phyloP scores from a whole-genome alignment of 345 rosid genomes.

The Eucalyptus paniculata region DNA sequence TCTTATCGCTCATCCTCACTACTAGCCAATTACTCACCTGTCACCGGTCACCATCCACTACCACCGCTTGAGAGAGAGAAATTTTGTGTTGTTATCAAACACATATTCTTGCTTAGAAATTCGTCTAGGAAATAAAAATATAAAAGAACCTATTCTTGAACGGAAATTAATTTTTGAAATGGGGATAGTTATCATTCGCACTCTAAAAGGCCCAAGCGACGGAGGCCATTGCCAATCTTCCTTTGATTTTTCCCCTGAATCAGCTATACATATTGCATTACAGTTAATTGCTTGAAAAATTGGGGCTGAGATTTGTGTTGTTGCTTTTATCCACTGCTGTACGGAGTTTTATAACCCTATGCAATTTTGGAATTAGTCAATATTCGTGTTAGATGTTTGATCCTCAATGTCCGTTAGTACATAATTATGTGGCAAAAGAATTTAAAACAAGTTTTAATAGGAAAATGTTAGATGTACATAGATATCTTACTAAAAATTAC shows the following conservation, averaged over 20 bases:
- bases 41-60: accelerated
- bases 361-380: not conserved
- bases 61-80: too few relatives aligned
- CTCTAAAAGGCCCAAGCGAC: not conserved
- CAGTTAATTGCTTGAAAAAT: not conserved
- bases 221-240: not conserved
- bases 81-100: too few relatives aligned
- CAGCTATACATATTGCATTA: not conserved
- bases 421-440: not conserved
- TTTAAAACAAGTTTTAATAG: not conserved
- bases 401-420: not conserved
- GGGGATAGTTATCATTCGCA: too few relatives aligned
- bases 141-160: too few relatives aligned
- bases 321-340: not conserved
- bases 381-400: not conserved
- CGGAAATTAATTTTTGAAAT: too few relatives aligned
- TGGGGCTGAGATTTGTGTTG: not conserved
- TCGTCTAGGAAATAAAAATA: accelerated
- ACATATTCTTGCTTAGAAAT: too few relatives aligned
- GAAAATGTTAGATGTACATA: not conserved
- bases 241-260: not conserved
- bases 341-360: not conserved
- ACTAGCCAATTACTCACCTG: too few relatives aligned
- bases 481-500: not conserved
- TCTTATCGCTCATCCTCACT: too few relatives aligned